These are phyloP conservation scores for Tripidium arundinaceum DNA, from an alignment of 202 grass and related monocot species.

Conservation along the genomic window DNA sequence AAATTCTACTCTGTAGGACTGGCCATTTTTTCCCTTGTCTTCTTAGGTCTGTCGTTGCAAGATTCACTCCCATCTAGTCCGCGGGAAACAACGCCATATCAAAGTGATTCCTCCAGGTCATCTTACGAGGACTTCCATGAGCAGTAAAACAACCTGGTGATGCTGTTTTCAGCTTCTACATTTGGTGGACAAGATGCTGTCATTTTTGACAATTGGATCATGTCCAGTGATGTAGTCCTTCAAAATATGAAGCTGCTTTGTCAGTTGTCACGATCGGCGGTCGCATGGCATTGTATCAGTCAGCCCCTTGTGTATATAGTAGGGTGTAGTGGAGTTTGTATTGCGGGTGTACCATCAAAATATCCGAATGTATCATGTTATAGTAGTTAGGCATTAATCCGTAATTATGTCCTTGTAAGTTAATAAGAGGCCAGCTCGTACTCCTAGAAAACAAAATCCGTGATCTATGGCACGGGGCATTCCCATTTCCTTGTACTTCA, in stretches of 20 bases:
- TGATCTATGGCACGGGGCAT: background rate
- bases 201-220: background rate
- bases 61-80: slow-evolving; percentile 93
- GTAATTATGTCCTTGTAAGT: slow-evolving; percentile 26
- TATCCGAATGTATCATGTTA: slow-evolving; percentile 4
- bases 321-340: slow-evolving; percentile 19
- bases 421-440: slow-evolving; percentile 26
- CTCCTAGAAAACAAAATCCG: background rate
- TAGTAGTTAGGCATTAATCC: background rate
- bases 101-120: slow-evolving; percentile 86
- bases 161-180: slow-evolving; percentile 8
- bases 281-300: slow-evolving; percentile 5
- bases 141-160: slow-evolving; percentile 24
- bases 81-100: slow-evolving; percentile 82
- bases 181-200: background rate
- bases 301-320: slow-evolving; percentile 32
- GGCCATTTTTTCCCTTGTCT: background rate
- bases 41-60: slow-evolving; percentile 59
- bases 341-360: slow-evolving; percentile 4
- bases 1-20: background rate
- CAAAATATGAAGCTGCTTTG: background rate
- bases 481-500: background rate
- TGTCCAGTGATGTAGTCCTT: background rate
- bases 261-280: no score
- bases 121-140: slow-evolving; percentile 93